These are phyloP conservation scores for Solanum etuberosum DNA, from an alignment of 257 asterid species.

Conservation along the genomic window DNA sequence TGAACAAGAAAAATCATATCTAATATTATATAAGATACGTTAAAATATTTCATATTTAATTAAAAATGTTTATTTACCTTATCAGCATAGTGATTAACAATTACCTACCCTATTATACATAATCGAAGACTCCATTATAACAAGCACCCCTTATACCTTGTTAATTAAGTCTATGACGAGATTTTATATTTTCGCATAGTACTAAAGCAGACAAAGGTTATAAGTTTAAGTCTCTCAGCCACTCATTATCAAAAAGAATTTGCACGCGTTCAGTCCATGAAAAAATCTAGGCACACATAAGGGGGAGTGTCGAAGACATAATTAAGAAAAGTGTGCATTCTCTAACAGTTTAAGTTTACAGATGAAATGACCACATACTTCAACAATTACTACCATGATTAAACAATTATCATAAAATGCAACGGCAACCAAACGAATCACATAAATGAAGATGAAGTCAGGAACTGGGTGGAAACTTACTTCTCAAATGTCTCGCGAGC, in stretches of 20 bases:
- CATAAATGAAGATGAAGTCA: not conserved
- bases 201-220: not conserved
- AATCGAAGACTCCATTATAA: not conserved
- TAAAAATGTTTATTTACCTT: not conserved
- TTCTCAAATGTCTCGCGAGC: conserved; percentile 77
- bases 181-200: not conserved
- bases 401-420: not conserved
- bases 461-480: conserved; percentile 29
- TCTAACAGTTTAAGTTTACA: not conserved
- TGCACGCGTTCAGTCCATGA: not conserved
- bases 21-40: not conserved
- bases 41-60: not conserved
- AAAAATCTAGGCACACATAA: not conserved
- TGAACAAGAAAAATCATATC: not conserved
- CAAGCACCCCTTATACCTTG: not conserved
- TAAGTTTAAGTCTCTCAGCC: not conserved
- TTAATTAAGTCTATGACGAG: not conserved
- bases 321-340: not conserved
- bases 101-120: not conserved
- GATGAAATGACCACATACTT: not conserved
- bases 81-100: not conserved
- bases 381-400: not conserved
- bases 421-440: not conserved
- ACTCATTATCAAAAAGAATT: not conserved
- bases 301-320: not conserved